Conservation (phyloP, 768 basidiomycete genomes). For the Sistotremastrum niveocremeum region DNA sequence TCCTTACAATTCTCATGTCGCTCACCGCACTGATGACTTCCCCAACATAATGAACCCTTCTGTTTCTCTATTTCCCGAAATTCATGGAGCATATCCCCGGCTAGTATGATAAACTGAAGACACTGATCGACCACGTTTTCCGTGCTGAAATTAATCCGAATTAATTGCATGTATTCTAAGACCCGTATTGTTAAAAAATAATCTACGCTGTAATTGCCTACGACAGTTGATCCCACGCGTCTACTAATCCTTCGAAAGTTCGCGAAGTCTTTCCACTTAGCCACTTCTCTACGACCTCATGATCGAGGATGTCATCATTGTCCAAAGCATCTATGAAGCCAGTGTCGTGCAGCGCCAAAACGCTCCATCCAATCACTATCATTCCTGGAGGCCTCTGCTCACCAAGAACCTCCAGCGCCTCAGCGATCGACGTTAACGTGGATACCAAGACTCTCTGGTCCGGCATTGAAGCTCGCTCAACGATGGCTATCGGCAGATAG, state of each 20-base stretch:
- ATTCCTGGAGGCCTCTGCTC: constrained; percentile 93
- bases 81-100: too few species aligned
- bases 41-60: too few species aligned
- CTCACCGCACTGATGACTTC: too few species aligned
- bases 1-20: too few species aligned
- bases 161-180: too few species aligned
- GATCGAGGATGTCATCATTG: constrained; percentile 28
- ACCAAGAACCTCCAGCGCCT: constrained; percentile 57
- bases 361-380: constrained; percentile 91
- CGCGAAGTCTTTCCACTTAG: constrained; percentile 48
- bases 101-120: too few species aligned
- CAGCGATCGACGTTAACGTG: constrained; percentile 58
- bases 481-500: constrained; percentile 75
- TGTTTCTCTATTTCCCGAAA: too few species aligned
- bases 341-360: constrained; percentile 56
- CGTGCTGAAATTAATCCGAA: too few species aligned
- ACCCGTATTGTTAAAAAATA: too few species aligned
- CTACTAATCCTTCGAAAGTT: constrained; percentile 47
- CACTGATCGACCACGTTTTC: too few species aligned
- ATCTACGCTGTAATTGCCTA: too few species aligned
- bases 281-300: constrained; percentile 43
- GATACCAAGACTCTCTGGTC: constrained; percentile 80
- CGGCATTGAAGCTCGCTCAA: constrained; percentile 88
- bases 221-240: constrained; percentile 20
- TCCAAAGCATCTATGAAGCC: constrained; percentile 67